Base-by-base conservation (phyloP, 2,329 filamentous ascomycete species). In the Harringtonia lauricola region DNA sequence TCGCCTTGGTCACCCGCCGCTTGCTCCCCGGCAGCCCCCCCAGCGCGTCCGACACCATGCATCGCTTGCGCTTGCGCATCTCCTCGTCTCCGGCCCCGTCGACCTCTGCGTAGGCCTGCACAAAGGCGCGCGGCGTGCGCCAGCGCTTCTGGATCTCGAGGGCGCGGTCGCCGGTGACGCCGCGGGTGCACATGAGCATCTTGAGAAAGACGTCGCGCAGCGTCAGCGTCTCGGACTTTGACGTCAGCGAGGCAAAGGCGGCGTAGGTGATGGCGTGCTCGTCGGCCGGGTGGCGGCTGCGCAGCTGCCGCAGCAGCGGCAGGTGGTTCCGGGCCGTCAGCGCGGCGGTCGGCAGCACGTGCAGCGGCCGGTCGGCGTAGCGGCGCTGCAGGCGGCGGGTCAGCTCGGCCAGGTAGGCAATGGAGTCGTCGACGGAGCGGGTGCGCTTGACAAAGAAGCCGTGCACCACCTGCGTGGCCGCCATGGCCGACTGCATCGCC, bases 101-200 rank as follows among this genome's bases (percentile, higher is more conserved):
- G 40, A 76, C 74, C 1, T 59, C 60, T 51, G 79, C 73, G 54
- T 77, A 88, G 0, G 83, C 84, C 54, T 80, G 74, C n/a, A 86
- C 65, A 41, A 92, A 76, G 1, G 77, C 76, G 46, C 74, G 67
- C 0, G 86, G 86, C 2, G 85, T 90, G 50, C 71, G 76, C 83
- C 85, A 92, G n/a, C 70, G 64, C 51, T 77, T 79, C 56, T 90
- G 85, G 13, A 92, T 86, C 60, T 86, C 84, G 6, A 89, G 60
- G 0, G 86, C 86, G 54, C 84, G 86, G 52, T 89, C 84, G 3
- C 81, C 83, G 1, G 82, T 85, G 13, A 92, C 68, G 2, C 83
- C 83, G 43, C 74, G 74, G 2, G 76, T 86, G 49, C 82, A 86
- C 84, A 92, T 88, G 39, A 92, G 70, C 84, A 92, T 90, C 60